A percentile compares a stretch with the other conserved stretches of the same genome.
Conservation (phyloP, 345 rosid species). For the Cardamine chenopodiifolia region DNA sequence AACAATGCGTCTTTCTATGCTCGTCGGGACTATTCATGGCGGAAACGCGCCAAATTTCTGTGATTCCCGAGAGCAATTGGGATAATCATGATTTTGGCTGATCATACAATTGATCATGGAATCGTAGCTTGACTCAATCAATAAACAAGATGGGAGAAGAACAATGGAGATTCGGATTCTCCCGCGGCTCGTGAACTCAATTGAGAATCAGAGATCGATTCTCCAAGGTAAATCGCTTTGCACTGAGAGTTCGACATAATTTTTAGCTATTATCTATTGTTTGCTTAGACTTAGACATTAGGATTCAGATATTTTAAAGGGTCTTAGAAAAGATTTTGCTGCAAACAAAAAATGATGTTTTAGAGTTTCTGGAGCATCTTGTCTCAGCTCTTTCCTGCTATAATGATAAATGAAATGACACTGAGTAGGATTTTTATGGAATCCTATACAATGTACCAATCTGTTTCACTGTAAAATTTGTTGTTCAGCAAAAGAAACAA, state of each 20-base stretch:
- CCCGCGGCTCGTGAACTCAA: not conserved
- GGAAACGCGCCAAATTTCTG: slow-evolving; percentile 26
- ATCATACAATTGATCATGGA: not conserved
- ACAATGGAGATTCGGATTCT: slow-evolving; percentile 5
- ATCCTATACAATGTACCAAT: slow-evolving; percentile 23
- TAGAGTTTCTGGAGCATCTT: slow-evolving; percentile 5
- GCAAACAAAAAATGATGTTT: slow-evolving; percentile 1
- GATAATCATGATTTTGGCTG: slow-evolving; percentile 12
- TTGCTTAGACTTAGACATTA: not conserved
- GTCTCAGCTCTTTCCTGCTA: not conserved
- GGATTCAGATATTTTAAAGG: not conserved
- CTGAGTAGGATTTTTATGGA: slow-evolving; percentile 9
- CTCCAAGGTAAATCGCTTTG: not conserved
- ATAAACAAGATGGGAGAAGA: not conserved
- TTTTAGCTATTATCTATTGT: not conserved
- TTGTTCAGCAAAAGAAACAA: slow-evolving; percentile 14
- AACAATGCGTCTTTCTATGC: not conserved
- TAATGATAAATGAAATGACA: slow-evolving; percentile 4
- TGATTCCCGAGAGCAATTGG: not conserved
- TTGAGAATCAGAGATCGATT: slow-evolving; percentile 9
- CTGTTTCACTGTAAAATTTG: slow-evolving; percentile 22
- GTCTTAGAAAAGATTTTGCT: slow-evolving; percentile 4
- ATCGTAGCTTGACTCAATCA: not conserved
- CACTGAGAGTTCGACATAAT: not conserved
- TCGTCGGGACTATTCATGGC: slow-evolving; percentile 18